These are phyloP conservation scores for Aegilops speltoides DNA, from an alignment of 176 grass and related monocot genomes.

Conservation along the genomic window DNA sequence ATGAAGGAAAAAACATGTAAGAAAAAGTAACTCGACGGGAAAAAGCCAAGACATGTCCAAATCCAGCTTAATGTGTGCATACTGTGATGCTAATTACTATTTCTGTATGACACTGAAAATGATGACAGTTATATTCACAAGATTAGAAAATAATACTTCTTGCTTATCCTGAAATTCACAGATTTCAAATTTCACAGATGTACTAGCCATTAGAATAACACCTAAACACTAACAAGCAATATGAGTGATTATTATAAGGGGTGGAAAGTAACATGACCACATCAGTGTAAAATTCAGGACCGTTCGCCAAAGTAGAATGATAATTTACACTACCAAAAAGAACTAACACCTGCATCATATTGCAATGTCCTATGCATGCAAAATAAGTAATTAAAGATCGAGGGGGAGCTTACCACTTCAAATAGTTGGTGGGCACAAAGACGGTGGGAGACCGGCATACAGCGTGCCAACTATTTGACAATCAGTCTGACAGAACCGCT, in stretches of 20 bases:
- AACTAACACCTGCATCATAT: background rate
- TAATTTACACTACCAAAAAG: background rate
- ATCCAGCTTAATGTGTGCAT: background rate
- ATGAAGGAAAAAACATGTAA: background rate
- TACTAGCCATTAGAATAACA: background rate
- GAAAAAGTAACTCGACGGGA: background rate
- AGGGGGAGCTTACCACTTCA: background rate
- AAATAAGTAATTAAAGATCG: background rate
- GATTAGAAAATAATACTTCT: background rate
- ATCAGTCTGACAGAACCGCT: background rate
- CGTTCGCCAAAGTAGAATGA: background rate
- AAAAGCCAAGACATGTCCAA: background rate
- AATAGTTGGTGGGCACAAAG: background rate
- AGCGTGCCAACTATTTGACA: background rate
- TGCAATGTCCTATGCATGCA: background rate
- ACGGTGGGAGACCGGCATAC: background rate
- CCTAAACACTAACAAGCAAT: background rate
- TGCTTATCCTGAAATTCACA: background rate
- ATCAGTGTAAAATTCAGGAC: too few species aligned
- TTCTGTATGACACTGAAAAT: background rate
- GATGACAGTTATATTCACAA: background rate
- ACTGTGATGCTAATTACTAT: background rate
- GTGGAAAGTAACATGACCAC: too few species aligned
- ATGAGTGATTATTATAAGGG: too few species aligned
- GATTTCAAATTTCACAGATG: background rate